Evolutionary conservation across 176 grass and related monocot species (phyloP), one percentile per base, ranked within the genome.

Genomic region (Metroxylon sagu): DNA sequence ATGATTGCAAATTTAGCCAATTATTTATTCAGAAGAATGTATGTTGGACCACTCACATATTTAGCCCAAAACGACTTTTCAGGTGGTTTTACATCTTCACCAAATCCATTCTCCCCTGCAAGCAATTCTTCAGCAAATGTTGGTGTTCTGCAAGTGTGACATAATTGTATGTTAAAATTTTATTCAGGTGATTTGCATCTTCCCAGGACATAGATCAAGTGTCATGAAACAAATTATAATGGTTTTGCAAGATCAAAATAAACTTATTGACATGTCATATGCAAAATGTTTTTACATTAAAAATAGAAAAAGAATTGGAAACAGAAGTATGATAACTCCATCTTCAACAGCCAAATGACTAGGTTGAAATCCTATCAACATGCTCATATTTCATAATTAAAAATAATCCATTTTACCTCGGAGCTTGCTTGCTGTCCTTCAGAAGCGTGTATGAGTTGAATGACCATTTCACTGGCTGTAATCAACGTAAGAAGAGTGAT

Each of bases 61-160:
- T 98, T 98, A 78, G 81, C 84, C 93, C 93, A 98, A 66, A 98
- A 98, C 56, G 93, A 85, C 65, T 78, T 98, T 69, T 98, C 93
- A 43, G 84, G 93, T 51, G 79, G 84, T 76, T 85, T 88, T 26
- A 98, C 66, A 25, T 78, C 93, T 76, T 98, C 93, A 55, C 69
- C 81, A 28, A 86, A 82, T 67, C 74, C 76, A 70, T 69, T 80
- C 18, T 92, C 93, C 1, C 58, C 68, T 27, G 72, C 84, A 31
- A 98, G 63, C 60, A 88, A 31, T 53, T 88, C 84, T 59, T 98
- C 93, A 14, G 80, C 76, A 81, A 98, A 98, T 65, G 84, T 85
- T 65, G 93, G 87, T 70, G 93, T 92, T 79, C 93, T 98, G 81
- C 76, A 78, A 43, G 65, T 65, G 49, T 48, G 61, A 26, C 52